Evolutionary conservation across 2,329 filamentous ascomycete genomes (phyloP), one percentile per base, ranked within the genome.

Genomic region (Claviceps sp.): DNA sequence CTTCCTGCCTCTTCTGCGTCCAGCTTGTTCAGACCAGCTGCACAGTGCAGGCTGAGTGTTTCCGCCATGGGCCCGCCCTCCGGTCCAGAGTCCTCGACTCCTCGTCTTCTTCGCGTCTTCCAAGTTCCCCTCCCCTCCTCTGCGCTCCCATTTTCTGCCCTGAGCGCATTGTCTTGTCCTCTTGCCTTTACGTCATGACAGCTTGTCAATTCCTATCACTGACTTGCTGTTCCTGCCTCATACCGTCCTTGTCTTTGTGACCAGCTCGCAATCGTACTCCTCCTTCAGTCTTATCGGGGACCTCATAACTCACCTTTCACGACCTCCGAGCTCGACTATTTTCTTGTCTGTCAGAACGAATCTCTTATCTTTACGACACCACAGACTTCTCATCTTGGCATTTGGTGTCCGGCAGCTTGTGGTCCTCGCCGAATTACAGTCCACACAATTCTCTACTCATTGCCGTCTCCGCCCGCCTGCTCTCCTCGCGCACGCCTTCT

Each of bases 391-490:
- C 38, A 43, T 29, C 13, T 17, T 45, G n/a, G 40, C 42, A 43
- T n/a, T 13, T 44, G n/a, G 16, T 23, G 26, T 6, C 13, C 20
- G 17, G 13, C 8, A 36, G 34, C 22, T 29, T 16, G 11, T 34
- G 29, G 29, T 34, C 11, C 34, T 17, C 47, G 37, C 46, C 11
- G 16, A 23, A 5, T 37, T 6, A 42, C 23, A 22, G 13, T 16
- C 5, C 22, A 14, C 14, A 38, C 50, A 34, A 54, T 38, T 49
- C n/a, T 37, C 46, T 16, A 17, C 26, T 13, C 8, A 9, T 46
- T 36, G 39, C 34, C 16, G 23, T 59, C 57, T 57, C 60, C 61
- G 59, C 56, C 56, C 59, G 63, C 61, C 66, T 60, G 58, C 57
- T 59, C 57, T 56, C 59, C 53, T 50, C 55, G 51, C 52, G 50